Percentiles rank a stretch among this genome's conserved stretches.
Evolutionary conservation across 345 rosid species (phyloP).

Genomic region (Hypericum androsaemum): DNA sequence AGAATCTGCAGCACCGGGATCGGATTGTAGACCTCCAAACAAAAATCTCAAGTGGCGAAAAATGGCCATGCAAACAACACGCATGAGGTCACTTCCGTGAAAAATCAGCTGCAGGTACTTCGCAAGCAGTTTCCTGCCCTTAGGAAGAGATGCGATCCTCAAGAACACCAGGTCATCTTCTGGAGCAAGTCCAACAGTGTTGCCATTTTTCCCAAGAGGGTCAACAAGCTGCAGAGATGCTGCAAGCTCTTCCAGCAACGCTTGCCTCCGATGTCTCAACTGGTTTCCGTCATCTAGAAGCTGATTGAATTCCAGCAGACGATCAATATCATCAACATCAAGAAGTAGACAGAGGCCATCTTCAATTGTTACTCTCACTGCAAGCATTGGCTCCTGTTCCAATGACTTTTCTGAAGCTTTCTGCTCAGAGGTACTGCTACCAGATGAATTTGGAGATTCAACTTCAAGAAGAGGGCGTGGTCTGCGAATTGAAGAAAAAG

Average conservation of each 20-base stretch:
- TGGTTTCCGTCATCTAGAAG: constrained; percentile 69
- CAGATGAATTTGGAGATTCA: constrained; percentile 55
- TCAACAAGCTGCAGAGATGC: constrained; percentile 84
- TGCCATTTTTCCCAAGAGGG: constrained; percentile 65
- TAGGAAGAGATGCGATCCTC: constrained; percentile 64
- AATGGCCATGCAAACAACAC: constrained; percentile 86
- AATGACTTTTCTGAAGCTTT: constrained; percentile 64
- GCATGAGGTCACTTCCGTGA: constrained; percentile 63
- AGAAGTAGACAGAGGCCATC: constrained; percentile 85
- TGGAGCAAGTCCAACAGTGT: constrained; percentile 39
- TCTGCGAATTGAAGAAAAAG: constrained; percentile 94
- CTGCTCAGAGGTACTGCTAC: constrained; percentile 37
- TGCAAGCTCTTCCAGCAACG: constrained; percentile 68
- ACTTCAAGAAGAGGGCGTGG: constrained; percentile 98
- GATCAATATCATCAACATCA: constrained; percentile 90
- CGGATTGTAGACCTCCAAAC: constrained; percentile 63
- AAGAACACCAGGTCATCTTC: constrained; percentile 75
- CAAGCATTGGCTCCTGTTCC: constrained; percentile 96
- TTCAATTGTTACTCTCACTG: constrained; percentile 87
- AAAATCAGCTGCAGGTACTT: constrained; percentile 73
- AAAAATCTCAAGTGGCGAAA: constrained; percentile 81
- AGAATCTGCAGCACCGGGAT: constrained; percentile 49
- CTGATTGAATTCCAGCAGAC: constrained; percentile 71
- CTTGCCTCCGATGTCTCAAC: constrained; percentile 56
- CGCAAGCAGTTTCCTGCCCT: constrained; percentile 80